These are phyloP conservation scores for Calamus simplicifolius DNA, from an alignment of 176 grass and related monocot genomes.

Conservation along the genomic window DNA sequence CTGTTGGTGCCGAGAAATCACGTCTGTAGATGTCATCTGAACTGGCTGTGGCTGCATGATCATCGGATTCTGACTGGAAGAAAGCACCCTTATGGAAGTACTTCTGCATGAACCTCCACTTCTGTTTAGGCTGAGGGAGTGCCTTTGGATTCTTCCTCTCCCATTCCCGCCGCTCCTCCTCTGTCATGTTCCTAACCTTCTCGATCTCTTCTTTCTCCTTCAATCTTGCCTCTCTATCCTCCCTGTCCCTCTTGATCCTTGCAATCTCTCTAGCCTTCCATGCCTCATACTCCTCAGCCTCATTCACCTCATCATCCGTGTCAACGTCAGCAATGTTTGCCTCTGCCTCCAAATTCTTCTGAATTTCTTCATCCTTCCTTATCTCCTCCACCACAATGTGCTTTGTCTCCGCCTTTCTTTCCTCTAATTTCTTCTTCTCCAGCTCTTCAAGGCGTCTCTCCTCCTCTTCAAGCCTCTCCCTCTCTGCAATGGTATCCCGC, in stretches of 20 bases:
- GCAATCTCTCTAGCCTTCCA: conserved; percentile 94
- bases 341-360: conserved; percentile 70
- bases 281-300: conserved; percentile 90
- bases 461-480: conserved; percentile 81
- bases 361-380: conserved; percentile 60
- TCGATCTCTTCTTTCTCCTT: conserved; percentile 99
- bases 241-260: conserved; percentile 95
- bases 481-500: conserved; percentile 84
- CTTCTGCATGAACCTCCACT: conserved; percentile 98
- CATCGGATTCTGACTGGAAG: conserved; percentile 68
- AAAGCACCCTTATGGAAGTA: conserved; percentile 97
- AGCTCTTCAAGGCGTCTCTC: conserved; percentile 77
- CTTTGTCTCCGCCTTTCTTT: conserved; percentile 63
- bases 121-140: conserved; percentile 37
- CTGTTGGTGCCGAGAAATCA: conserved; percentile 84
- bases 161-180: conserved; percentile 86
- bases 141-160: conserved; percentile 63
- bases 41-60: conserved; percentile 39
- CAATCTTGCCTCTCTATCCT: conserved; percentile 76
- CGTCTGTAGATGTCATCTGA: conserved; percentile 56
- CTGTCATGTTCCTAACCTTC: conserved; percentile 92
- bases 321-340: conserved; percentile 65
- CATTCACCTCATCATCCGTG: conserved; percentile 86
- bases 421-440: conserved; percentile 68
- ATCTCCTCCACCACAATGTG: conserved; percentile 94